Evolutionary conservation across 768 basidiomycete species (phyloP).

Genomic region (Russula griseocarnosa): DNA sequence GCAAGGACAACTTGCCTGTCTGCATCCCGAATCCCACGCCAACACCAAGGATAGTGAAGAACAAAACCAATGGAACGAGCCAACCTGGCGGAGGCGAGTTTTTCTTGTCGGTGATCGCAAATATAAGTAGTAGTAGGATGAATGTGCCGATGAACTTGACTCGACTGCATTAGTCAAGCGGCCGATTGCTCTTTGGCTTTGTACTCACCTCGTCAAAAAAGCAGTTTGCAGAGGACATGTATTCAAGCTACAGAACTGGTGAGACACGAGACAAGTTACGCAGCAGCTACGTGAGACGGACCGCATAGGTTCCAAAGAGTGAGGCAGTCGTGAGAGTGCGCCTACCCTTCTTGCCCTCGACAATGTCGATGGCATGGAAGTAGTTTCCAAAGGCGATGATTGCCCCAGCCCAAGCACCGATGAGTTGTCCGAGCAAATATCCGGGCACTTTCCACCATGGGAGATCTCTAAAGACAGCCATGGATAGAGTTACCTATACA

Average conservation of each 20-base stretch:
- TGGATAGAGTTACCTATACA: slow-evolving; percentile 58
- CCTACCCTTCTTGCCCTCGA: slow-evolving; percentile 51
- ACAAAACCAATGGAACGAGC: slow-evolving; percentile 52
- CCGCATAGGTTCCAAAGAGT: slow-evolving; percentile 60
- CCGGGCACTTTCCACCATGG: slow-evolving; percentile 77
- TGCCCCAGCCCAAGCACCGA: slow-evolving; percentile 58
- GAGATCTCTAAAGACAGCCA: slow-evolving; percentile 68
- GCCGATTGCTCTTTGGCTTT: background rate
- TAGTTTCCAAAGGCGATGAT: slow-evolving; percentile 61
- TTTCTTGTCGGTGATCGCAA: slow-evolving; percentile 50
- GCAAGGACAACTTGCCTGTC: slow-evolving; percentile 35
- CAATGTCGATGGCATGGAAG: slow-evolving; percentile 60
- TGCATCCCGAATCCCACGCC: slow-evolving; percentile 57
- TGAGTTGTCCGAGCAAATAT: slow-evolving; percentile 59
- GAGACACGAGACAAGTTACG: background rate
- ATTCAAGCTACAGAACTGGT: slow-evolving; percentile 34
- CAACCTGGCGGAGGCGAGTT: slow-evolving; percentile 49
- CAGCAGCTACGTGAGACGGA: slow-evolving; percentile 34
- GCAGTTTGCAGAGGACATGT: slow-evolving; percentile 42
- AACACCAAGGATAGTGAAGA: slow-evolving; percentile 56
- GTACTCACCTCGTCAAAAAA: slow-evolving; percentile 45
- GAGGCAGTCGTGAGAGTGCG: slow-evolving; percentile 57
- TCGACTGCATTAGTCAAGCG: background rate
- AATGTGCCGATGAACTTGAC: slow-evolving; percentile 52
- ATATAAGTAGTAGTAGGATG: slow-evolving; percentile 50